phyloP scores from a whole-genome alignment of 148 eudicot genomes.

The Cornus controversa region DNA sequence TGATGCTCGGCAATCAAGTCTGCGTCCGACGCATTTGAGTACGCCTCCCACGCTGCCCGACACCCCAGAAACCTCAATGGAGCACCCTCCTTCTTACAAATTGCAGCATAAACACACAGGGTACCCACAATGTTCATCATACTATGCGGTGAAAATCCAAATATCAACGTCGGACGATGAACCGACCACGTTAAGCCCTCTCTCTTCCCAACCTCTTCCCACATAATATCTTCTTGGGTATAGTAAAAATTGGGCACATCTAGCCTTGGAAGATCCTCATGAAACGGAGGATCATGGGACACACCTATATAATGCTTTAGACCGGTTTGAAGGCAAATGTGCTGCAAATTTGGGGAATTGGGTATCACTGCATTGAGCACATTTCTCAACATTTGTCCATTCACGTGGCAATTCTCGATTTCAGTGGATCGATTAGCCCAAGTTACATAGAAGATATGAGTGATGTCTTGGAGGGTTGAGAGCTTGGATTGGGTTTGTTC shows the following conservation, averaged over 20 bases:
- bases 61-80: constrained; percentile 3
- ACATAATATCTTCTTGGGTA: background rate
- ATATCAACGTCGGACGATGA: background rate
- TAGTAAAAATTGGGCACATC: constrained; percentile 4
- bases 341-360: constrained; percentile 8
- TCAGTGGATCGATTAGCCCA: constrained; percentile 3
- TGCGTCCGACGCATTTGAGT: background rate
- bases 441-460: constrained; percentile 10
- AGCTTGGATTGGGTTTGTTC: constrained; percentile 3
- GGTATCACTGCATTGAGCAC: constrained; percentile 4
- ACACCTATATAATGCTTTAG: background rate
- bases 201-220: background rate
- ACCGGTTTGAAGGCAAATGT: constrained; percentile 12
- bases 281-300: constrained; percentile 4
- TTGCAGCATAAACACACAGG: constrained; percentile 1
- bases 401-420: background rate
- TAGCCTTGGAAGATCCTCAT: constrained; percentile 12
- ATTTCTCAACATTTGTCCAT: constrained; percentile 6
- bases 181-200: constrained; percentile 11
- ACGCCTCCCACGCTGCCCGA: constrained; percentile 1
- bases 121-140: background rate
- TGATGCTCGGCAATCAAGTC: constrained; percentile 15
- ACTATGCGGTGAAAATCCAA: constrained; percentile 1
- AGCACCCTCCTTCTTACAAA: constrained; percentile 11
- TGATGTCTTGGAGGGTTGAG: constrained; percentile 2